These are phyloP conservation scores for Diaporthe sp. DNA, from an alignment of 2,329 filamentous ascomycete genomes.

Conservation along the genomic window DNA sequence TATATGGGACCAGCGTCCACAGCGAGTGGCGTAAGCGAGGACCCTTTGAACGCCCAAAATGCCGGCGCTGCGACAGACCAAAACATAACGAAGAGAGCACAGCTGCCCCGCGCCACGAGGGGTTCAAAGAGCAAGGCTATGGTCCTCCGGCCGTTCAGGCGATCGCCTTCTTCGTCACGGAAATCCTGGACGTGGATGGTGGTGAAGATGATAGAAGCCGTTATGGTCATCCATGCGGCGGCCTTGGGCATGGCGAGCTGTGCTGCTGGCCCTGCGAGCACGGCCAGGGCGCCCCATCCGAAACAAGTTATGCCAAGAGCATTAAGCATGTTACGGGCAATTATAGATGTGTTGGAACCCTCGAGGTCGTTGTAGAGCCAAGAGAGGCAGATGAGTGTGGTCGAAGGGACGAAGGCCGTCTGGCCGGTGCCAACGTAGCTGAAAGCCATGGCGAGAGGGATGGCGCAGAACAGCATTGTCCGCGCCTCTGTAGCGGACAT, in stretches of 20 bases:
- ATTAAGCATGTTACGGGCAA: slow-evolving; percentile 46
- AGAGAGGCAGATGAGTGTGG: slow-evolving; percentile 34
- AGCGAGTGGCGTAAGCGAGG: background rate
- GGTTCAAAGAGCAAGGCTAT: slow-evolving; percentile 48
- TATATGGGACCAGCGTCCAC: background rate
- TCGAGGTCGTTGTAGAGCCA: slow-evolving; percentile 44
- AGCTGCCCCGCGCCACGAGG: slow-evolving; percentile 40
- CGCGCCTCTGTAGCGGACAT: background rate
- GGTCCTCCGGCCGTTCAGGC: slow-evolving; percentile 44
- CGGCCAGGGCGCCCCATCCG: slow-evolving; percentile 36
- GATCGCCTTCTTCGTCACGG: slow-evolving; percentile 51
- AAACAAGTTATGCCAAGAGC: slow-evolving; percentile 40
- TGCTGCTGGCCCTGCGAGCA: too few species aligned
- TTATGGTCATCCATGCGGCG: slow-evolving; percentile 47
- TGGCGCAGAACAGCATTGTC: slow-evolving; percentile 42
- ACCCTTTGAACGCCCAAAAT: slow-evolving; percentile 39
- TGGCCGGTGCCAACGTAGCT: slow-evolving; percentile 21
- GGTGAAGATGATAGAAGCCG: slow-evolving; percentile 48
- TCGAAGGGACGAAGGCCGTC: slow-evolving; percentile 8
- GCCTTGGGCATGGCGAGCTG: slow-evolving; percentile 28
- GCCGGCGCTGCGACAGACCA: slow-evolving; percentile 43
- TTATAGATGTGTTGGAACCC: slow-evolving; percentile 43
- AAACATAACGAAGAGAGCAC: slow-evolving; percentile 42
- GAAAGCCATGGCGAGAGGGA: slow-evolving; percentile 43
- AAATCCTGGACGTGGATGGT: slow-evolving; percentile 56